phyloP scores from a whole-genome alignment of 768 basidiomycete species.

The Lactarius sp. region DNA sequence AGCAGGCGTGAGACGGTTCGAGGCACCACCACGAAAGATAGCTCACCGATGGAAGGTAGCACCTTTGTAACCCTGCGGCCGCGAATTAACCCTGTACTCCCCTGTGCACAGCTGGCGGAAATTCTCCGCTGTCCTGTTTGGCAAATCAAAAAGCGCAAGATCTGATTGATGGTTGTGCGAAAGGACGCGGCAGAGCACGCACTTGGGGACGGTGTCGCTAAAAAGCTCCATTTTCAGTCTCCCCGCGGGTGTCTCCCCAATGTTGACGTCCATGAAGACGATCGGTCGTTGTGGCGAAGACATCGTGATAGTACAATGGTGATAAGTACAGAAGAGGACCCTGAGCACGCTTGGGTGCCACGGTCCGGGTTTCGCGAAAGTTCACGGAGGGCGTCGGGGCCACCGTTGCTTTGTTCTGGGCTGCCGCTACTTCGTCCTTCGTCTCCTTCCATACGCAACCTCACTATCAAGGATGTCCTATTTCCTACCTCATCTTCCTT shows the following conservation, averaged over 20 bases:
- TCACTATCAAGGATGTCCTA: conserved; percentile 60
- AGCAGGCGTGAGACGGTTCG: conserved; percentile 28
- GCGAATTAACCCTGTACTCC: conserved; percentile 81
- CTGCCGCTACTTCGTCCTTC: background rate
- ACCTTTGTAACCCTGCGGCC: conserved; percentile 88
- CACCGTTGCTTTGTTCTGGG: too few species aligned
- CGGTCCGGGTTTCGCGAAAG: background rate
- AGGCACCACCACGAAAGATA: conserved; percentile 24
- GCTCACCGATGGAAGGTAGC: conserved; percentile 85
- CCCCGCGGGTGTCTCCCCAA: conserved; percentile 94
- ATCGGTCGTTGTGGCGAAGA: conserved; percentile 62
- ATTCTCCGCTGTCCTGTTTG: conserved; percentile 87
- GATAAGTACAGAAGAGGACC: too few species aligned
- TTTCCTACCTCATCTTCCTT: conserved; percentile 82
- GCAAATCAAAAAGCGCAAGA: conserved; percentile 11
- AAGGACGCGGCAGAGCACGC: conserved; percentile 27
- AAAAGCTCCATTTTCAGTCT: conserved; percentile 97
- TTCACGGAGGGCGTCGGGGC: too few species aligned
- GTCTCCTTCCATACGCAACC: background rate
- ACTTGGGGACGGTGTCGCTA: conserved; percentile 95
- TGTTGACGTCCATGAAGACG: conserved; percentile 95
- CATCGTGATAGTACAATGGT: conserved; percentile 9
- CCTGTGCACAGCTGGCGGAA: conserved; percentile 97
- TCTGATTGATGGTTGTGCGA: background rate
- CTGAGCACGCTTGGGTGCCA: background rate